phyloP scores from a whole-genome alignment of 2,329 filamentous ascomycete genomes.

The Pseudonectria buxi region DNA sequence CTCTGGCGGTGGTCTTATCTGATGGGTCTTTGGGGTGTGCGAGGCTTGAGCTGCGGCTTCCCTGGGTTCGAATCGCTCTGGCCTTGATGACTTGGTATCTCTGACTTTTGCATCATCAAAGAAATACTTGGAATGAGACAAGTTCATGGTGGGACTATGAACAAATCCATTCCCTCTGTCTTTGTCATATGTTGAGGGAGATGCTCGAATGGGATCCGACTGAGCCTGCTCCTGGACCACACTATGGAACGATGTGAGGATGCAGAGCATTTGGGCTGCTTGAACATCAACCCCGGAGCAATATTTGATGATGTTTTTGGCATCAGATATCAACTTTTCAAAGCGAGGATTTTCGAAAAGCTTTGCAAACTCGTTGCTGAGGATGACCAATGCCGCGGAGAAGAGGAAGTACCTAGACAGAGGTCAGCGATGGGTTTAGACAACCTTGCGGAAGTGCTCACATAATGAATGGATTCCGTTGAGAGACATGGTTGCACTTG shows the following conservation, averaged over 20 bases:
- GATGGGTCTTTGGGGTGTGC: constrained; percentile 1
- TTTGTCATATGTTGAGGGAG: neutral
- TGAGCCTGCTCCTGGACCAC: constrained; percentile 5
- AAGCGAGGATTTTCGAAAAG: constrained; percentile 41
- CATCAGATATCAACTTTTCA: constrained; percentile 31
- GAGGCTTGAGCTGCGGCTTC: constrained; percentile 1
- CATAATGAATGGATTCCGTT: constrained; percentile 51
- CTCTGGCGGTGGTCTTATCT: neutral
- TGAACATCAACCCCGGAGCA: constrained; percentile 43
- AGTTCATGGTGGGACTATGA: too few species aligned
- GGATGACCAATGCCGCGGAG: constrained; percentile 44
- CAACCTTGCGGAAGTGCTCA: constrained; percentile 26
- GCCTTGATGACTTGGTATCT: too few species aligned
- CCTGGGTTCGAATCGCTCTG: neutral
- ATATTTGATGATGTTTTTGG: constrained; percentile 42
- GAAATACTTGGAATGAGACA: too few species aligned
- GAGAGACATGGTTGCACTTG: constrained; percentile 39
- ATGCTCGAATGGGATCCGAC: neutral
- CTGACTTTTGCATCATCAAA: too few species aligned
- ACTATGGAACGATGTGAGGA: constrained; percentile 40
- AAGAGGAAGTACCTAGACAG: constrained; percentile 50
- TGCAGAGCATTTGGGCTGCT: constrained; percentile 42
- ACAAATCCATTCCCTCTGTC: too few species aligned
- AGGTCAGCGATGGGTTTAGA: neutral
- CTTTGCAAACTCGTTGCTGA: constrained; percentile 50